These are phyloP conservation scores for Boletellus dicymbophilus DNA, from an alignment of 1,284 basidiomycete genomes.

Conservation along the genomic window DNA sequence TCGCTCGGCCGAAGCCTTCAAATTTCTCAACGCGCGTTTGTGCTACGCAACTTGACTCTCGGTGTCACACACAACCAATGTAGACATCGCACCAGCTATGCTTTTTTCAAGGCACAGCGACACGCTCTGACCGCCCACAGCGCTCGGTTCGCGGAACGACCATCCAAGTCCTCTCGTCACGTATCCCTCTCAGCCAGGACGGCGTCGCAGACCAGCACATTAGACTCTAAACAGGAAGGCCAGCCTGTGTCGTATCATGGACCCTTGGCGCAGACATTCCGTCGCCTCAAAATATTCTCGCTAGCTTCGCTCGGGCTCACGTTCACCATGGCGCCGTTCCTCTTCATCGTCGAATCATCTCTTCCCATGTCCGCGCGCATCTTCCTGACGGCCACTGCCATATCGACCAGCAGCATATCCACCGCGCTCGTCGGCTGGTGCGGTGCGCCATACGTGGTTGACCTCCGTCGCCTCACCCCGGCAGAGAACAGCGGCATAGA, in stretches of 20 bases:
- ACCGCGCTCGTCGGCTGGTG: constrained; percentile 80
- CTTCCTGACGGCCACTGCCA: constrained; percentile 67
- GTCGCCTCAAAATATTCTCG: constrained; percentile 82
- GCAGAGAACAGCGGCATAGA: constrained; percentile 44
- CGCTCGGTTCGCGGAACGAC: neutral
- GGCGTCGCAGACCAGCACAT: constrained; percentile 10
- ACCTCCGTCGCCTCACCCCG: constrained; percentile 41
- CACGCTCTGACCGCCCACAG: neutral
- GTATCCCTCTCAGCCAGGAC: constrained; percentile 12
- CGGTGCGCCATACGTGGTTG: constrained; percentile 54
- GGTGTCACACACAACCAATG: constrained; percentile 1
- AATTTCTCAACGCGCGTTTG: constrained; percentile 3
- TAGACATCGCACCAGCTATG: constrained; percentile 9
- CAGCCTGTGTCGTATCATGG: constrained; percentile 50
- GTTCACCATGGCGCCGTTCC: constrained; percentile 71
- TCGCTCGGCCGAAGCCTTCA: constrained; percentile 6
- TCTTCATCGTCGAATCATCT: constrained; percentile 78
- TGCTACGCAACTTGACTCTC: constrained; percentile 3
- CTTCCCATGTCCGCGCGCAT: constrained; percentile 72
- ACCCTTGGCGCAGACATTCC: constrained; percentile 72
- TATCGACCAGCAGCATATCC: constrained; percentile 71
- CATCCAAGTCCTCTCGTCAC: constrained; percentile 2
- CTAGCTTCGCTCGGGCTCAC: constrained; percentile 76
- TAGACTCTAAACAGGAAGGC: constrained; percentile 7
- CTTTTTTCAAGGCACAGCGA: too few species aligned